Evolutionary conservation across 2,329 filamentous ascomycete species (phyloP).

Genomic region (Dactylonectria estremocensis): DNA sequence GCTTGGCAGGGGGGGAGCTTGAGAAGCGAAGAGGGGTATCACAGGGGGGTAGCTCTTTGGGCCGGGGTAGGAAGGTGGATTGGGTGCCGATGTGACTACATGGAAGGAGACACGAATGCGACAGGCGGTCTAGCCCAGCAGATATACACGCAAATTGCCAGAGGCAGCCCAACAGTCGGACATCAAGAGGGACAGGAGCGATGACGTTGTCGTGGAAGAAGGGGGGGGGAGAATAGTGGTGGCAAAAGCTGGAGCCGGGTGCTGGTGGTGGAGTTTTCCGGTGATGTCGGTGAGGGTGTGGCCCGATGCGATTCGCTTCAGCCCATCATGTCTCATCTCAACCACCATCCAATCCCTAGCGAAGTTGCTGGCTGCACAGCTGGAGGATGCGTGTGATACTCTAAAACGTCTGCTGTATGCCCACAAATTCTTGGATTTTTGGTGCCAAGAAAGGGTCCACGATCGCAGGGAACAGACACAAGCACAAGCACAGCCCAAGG

Average conservation of each 20-base stretch:
- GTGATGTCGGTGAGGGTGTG: constrained; percentile 26
- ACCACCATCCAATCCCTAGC: not conserved
- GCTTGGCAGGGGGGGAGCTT: constrained; percentile 29
- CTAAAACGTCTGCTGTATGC: not conserved
- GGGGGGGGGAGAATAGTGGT: constrained; percentile 1
- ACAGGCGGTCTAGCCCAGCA: not conserved
- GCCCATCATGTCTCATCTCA: constrained; percentile 7
- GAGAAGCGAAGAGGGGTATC: constrained; percentile 36
- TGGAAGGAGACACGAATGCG: not conserved
- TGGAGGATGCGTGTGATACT: not conserved
- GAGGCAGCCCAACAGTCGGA: not conserved
- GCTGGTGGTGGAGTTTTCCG: constrained; percentile 21
- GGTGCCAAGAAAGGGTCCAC: constrained; percentile 6
- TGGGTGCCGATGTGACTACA: constrained; percentile 10
- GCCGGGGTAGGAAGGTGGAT: constrained; percentile 15
- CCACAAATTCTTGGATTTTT: not conserved
- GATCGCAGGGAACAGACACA: constrained; percentile 1
- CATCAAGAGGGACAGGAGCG: not conserved
- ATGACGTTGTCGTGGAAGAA: constrained; percentile 25
- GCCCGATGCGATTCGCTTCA: constrained; percentile 16
- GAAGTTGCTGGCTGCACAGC: not conserved
- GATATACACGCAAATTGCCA: not conserved
- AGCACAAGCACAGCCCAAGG: not conserved
- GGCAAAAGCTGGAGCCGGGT: constrained; percentile 9
- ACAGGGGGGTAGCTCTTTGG: constrained; percentile 37